Percentiles rank a stretch among this genome's conserved stretches.
These are phyloP conservation scores for Pestalotiopsis fici DNA, from an alignment of 2,329 filamentous ascomycete genomes.

Conservation along the genomic window DNA sequence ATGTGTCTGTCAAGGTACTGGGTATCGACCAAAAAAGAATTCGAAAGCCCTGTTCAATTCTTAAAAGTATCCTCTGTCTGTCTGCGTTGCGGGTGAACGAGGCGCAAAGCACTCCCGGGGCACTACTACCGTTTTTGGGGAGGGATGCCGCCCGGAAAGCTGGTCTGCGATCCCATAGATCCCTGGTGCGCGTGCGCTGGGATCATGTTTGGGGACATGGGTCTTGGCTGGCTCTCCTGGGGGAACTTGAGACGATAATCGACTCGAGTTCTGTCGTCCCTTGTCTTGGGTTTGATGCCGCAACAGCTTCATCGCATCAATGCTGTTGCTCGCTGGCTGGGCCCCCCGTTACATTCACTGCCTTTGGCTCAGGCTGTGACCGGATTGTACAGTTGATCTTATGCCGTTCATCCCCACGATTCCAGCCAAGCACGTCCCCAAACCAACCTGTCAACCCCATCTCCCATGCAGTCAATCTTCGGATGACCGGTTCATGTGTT, in stretches of 20 bases:
- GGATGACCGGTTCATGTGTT: constrained; percentile 29
- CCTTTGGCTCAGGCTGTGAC: constrained; percentile 42
- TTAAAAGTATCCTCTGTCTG: no score
- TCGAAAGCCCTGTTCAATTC: constrained; percentile 5
- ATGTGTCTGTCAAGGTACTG: neutral
- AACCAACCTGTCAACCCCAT: constrained; percentile 25
- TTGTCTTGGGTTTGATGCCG: constrained; percentile 33
- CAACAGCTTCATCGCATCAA: constrained; percentile 36
- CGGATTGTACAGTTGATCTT: constrained; percentile 48
- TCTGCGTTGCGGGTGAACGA: neutral
- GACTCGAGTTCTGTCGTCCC: constrained; percentile 34
- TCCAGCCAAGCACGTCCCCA: constrained; percentile 24
- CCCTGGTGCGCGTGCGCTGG: constrained; percentile 16
- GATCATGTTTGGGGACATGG: constrained; percentile 33
- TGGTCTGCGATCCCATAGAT: constrained; percentile 27
- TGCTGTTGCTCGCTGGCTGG: constrained; percentile 22
- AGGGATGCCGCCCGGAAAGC: constrained; percentile 29
- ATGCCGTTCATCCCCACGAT: constrained; percentile 40
- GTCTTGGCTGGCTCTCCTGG: constrained; percentile 28
- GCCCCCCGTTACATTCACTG: constrained; percentile 9
- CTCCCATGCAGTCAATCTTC: constrained; percentile 17
- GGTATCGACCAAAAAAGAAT: neutral
- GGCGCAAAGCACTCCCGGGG: constrained; percentile 28
- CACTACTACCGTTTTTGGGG: constrained; percentile 30
- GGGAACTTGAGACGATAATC: constrained; percentile 46